phyloP scores from a whole-genome alignment of 305 asterid genomes.

The Fraxinus baroniana region DNA sequence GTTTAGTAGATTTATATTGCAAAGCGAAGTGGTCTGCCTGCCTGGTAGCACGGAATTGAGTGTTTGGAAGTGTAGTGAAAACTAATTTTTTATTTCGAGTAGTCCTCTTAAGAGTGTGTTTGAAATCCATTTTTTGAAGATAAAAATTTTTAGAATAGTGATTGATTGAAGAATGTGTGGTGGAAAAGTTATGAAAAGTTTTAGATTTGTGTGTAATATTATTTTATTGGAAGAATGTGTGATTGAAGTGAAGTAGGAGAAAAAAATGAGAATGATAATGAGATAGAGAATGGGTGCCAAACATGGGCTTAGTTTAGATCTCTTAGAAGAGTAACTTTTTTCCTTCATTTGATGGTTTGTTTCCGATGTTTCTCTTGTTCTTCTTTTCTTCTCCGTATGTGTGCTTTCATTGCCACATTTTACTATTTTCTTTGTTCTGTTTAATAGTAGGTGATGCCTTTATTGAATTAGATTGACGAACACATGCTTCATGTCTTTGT shows the following conservation, averaged over 20 bases:
- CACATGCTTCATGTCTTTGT: constrained; percentile 11
- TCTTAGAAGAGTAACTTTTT: neutral
- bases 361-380: neutral
- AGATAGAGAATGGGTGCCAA: no score
- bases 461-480: neutral
- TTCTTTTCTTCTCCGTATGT: constrained; percentile 6
- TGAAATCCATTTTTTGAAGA: no score
- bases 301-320: neutral
- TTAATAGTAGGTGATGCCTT: neutral
- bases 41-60: neutral
- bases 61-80: constrained; percentile 1
- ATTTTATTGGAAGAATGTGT: no score
- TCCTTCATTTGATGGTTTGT: neutral
- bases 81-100: neutral
- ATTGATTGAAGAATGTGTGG: no score
- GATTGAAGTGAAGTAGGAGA: no score
- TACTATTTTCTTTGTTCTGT: neutral
- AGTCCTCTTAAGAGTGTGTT: no score
- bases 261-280: no score
- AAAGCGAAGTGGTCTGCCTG: constrained; percentile 1
- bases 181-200: no score
- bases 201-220: no score
- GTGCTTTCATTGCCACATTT: neutral
- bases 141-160: no score
- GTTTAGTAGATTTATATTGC: constrained; percentile 9